These are phyloP conservation scores for Cardamine resedifolia DNA, from an alignment of 345 rosid species.

Conservation along the genomic window DNA sequence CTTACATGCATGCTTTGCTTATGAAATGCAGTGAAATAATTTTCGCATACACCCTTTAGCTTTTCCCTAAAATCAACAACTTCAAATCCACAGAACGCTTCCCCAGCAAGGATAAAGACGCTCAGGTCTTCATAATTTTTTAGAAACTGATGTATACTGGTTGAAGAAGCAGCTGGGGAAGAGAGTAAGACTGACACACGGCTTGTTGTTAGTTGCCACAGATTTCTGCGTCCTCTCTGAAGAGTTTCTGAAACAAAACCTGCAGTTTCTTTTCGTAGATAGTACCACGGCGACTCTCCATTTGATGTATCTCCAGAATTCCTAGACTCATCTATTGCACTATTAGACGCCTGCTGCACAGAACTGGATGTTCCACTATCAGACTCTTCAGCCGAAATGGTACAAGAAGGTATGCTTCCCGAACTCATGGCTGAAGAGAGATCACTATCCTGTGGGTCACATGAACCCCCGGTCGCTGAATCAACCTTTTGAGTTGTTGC, in stretches of 20 bases:
- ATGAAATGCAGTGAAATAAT: slow-evolving; percentile 80
- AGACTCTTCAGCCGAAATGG: slow-evolving; percentile 43
- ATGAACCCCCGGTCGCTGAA: slow-evolving; percentile 42
- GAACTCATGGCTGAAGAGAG: slow-evolving; percentile 43
- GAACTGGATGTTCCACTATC: slow-evolving; percentile 38
- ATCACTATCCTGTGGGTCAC: slow-evolving; percentile 39
- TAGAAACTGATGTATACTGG: slow-evolving; percentile 94
- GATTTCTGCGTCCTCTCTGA: slow-evolving; percentile 87
- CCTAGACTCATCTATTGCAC: slow-evolving; percentile 45
- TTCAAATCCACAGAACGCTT: slow-evolving; percentile 92
- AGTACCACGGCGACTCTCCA: slow-evolving; percentile 91
- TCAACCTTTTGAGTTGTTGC: slow-evolving; percentile 42
- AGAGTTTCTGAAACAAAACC: slow-evolving; percentile 83
- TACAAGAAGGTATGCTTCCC: slow-evolving; percentile 36
- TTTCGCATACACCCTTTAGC: slow-evolving; percentile 84
- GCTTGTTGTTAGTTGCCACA: slow-evolving; percentile 98
- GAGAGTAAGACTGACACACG: slow-evolving; percentile 91
- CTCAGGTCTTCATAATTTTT: slow-evolving; percentile 86
- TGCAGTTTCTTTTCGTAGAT: slow-evolving; percentile 85
- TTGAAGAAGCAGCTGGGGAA: slow-evolving; percentile 72
- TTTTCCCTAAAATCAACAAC: slow-evolving; percentile 92
- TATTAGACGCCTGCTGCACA: slow-evolving; percentile 32
- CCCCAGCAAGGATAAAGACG: slow-evolving; percentile 90
- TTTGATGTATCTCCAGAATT: slow-evolving; percentile 56
- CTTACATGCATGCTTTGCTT: slow-evolving; percentile 89